Conservation (phyloP, 75 land plant genomes). For the Isoetes taiwanensis region DNA sequence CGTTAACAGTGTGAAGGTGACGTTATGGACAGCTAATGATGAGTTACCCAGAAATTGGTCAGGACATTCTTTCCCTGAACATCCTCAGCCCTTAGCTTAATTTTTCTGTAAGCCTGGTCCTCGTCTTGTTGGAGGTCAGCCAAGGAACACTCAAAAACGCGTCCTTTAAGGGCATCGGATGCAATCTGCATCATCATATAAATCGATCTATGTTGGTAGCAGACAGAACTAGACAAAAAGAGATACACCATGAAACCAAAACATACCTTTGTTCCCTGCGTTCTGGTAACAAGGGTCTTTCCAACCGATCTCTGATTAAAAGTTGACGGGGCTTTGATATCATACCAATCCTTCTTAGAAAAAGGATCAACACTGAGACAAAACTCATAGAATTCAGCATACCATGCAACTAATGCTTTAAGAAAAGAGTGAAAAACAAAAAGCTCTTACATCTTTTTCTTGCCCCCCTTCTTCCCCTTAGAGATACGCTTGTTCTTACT, state of each 20-base stretch:
- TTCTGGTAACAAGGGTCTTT: slow-evolving; percentile 80
- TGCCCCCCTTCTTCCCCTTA: slow-evolving; percentile 93
- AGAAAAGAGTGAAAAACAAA: too few species aligned
- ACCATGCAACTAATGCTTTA: too few species aligned
- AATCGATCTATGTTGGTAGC: too few species aligned
- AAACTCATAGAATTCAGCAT: too few species aligned
- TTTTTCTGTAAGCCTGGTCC: slow-evolving; percentile 69
- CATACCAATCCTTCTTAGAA: slow-evolving; percentile 97
- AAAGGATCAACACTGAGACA: slow-evolving; percentile 89
- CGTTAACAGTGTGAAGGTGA: not conserved
- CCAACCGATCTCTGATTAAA: slow-evolving; percentile 50
- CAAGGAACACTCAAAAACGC: slow-evolving; percentile 64
- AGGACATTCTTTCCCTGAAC: slow-evolving; percentile 92
- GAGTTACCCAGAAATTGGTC: slow-evolving; percentile 74
- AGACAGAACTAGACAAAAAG: not conserved
- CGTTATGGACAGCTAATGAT: not conserved
- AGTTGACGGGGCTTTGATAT: slow-evolving; percentile 73
- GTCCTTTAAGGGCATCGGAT: slow-evolving; percentile 76
- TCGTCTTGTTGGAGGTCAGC: slow-evolving; percentile 81
- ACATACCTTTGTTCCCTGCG: slow-evolving; percentile 89
- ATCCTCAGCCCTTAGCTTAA: slow-evolving; percentile 74
- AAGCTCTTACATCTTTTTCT: slow-evolving; percentile 57
- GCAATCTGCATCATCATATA: slow-evolving; percentile 70
- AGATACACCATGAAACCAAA: not conserved
- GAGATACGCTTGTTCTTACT: slow-evolving; percentile 90